Evolutionary conservation across 2,329 filamentous ascomycete genomes (phyloP), one percentile per base, ranked within the genome.

Genomic region (Neofusicoccum kwambonambiense): DNA sequence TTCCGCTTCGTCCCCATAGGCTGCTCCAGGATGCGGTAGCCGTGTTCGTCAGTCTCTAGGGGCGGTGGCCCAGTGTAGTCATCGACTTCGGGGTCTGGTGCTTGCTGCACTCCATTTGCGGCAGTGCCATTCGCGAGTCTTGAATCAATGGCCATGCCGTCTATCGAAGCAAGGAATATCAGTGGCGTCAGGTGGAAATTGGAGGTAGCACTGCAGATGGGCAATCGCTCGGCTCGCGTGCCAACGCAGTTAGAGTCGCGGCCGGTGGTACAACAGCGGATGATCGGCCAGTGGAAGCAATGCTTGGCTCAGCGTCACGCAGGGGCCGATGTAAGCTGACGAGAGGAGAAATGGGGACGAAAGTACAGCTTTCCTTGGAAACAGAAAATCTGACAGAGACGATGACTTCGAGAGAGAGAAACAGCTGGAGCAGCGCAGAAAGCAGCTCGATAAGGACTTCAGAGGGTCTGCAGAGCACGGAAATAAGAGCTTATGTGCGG

Each of bases 1-100:
- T 79, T 81, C 9, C 80, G 77, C 11, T 60, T 60, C 8, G 77
- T 79, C 9, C 79, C 78, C 71, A 80, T 78, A 17, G 78, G 78
- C 65, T 80, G 73, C 58, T 81, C 79, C 8, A 73, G 74, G 31
- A 81, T 80, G 17, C 69, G 69, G 68, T 82, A 82, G 51, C 79
- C 79, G 69, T 73, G 60, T 37, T 76, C 71, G 57, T 81, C 79
- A 31, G 70, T 68, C 41, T 77, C 71, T 8, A 78, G 78, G 27
- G 74, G 68, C 35, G 69, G 68, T 47, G 34, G 34, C 4, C 58
- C 58, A 13, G 19, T 15, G 17, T 62, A 51, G 22, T 62, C 58
- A 42, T 50, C 47, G 8, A 51, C 44, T 2, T 39, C n/a, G 19
- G 17, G n/a, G 5, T 19, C 13, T 31, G 27, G 31, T 27, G 34